Percentiles rank a stretch among this genome's conserved stretches.
phyloP scores from a whole-genome alignment of 306 rosid genomes.

The Mucuna pruriens region DNA sequence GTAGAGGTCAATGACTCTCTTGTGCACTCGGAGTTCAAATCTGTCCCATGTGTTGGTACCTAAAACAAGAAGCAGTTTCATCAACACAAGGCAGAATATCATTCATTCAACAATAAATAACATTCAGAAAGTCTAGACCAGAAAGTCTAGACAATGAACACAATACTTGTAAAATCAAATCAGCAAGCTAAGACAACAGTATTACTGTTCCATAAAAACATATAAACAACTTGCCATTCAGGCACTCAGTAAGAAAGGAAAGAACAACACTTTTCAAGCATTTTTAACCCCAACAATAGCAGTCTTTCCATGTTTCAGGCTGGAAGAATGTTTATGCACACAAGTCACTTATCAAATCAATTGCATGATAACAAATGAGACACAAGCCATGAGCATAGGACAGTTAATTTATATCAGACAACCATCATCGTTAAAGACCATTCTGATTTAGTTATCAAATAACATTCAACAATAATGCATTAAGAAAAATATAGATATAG shows the following conservation, averaged over 20 bases:
- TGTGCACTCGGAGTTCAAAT: constrained; percentile 91
- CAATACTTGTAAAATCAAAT: background rate
- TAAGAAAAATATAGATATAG: background rate
- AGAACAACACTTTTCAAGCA: background rate
- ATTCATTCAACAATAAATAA: background rate
- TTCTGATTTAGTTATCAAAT: background rate
- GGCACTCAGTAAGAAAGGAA: background rate
- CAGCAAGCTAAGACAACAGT: background rate
- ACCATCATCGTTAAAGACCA: background rate
- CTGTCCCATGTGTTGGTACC: constrained; percentile 95
- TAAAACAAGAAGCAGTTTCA: constrained; percentile 23
- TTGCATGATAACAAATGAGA: background rate
- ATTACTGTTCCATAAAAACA: background rate
- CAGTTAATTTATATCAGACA: background rate
- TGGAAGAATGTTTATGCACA: background rate
- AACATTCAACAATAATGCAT: background rate
- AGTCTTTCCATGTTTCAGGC: background rate
- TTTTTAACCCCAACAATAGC: background rate
- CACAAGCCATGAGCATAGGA: background rate
- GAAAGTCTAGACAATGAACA: background rate
- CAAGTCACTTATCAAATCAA: background rate
- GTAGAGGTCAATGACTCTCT: constrained; percentile 91
- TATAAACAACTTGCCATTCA: background rate
- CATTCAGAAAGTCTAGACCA: background rate
- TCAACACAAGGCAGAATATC: background rate